Base-by-base conservation (phyloP, 1,284 basidiomycete species). In the Wolfiporia cocos region DNA sequence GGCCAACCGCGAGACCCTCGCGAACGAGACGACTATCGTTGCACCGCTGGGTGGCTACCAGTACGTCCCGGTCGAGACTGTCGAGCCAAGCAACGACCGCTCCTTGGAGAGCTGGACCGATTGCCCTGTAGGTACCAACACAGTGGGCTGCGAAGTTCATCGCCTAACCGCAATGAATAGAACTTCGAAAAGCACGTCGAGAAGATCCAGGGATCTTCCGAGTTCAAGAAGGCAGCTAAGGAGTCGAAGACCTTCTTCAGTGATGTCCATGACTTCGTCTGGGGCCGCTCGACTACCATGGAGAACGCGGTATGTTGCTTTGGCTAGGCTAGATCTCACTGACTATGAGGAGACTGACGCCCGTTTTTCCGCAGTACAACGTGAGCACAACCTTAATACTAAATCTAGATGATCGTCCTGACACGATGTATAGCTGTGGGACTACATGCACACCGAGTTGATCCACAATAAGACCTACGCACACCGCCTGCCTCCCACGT, bases 21-120 rank as follows among this genome's bases (percentile, higher is more conserved):
- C 90, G 7, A 90, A 94, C 52, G 87, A 81, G 48, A 77, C 77
- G 12, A 78, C 70, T 12, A 69, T 93, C 35, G 63, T 77, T 7
- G 82, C 86, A 15, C 87, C 87, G 26, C 73, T 91, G n/a, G 75
- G 76, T 7, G 90, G 91, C 1, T 93, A 92, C 62, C 86, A 89
- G 62, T 91, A 90, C 50, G 73, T 90, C 41, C 86, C 86, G 7
- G 83, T 90, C 28, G 80, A 89, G 66, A 89, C 88, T 5, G 80
- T 92, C 35, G 85, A 91, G 58, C 85, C 89, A 21, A 74, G 72
- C 32, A 87, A 91, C 52, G 86, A 89, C 56, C 77, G 86, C 52
- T 86, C 86, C 26, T 70, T 93, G 51, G 89, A 93, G 63, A 80
- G 82, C 46, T 93, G 86, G 85, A 90, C 86, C 14, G 70, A 78